phyloP scores from a whole-genome alignment of 2,329 filamentous ascomycete species.

The Aureobasidium mangrovei region DNA sequence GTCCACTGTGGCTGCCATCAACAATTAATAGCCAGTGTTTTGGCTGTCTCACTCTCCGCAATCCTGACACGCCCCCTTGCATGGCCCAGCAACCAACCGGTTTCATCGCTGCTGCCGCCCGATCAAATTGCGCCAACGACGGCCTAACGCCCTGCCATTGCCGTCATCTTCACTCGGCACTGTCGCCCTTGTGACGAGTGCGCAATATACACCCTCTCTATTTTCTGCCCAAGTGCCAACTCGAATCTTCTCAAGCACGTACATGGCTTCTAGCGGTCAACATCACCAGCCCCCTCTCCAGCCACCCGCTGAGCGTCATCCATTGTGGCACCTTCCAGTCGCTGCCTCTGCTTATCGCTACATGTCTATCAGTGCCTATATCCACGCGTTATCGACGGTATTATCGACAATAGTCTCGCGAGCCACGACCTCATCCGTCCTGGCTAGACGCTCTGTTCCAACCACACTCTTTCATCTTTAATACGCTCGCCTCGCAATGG shows the following conservation, averaged over 20 bases:
- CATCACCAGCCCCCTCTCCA: neutral
- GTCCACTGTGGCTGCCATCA: neutral
- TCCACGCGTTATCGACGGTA: neutral
- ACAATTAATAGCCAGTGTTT: neutral
- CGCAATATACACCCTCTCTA: too few species aligned
- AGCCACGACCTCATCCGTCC: neutral
- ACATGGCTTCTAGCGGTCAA: neutral
- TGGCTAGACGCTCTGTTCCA: too few species aligned
- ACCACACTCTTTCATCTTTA: too few species aligned
- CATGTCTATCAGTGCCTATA: neutral
- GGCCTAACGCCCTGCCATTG: neutral
- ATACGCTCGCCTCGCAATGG: too few species aligned
- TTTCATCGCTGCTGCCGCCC: too few species aligned
- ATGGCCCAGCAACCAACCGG: neutral
- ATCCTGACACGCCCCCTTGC: neutral
- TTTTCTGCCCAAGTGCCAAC: too few species aligned
- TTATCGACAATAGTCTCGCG: conserved; percentile 2
- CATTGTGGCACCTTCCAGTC: too few species aligned
- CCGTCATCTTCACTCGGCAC: neutral
- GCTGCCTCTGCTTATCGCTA: too few species aligned
- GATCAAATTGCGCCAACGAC: neutral
- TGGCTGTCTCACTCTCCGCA: neutral
- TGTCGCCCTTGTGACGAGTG: too few species aligned
- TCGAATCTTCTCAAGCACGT: too few species aligned
- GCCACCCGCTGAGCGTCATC: too few species aligned